These are phyloP conservation scores for Ulmus americana DNA, from an alignment of 331 rosid species.

Conservation along the genomic window DNA sequence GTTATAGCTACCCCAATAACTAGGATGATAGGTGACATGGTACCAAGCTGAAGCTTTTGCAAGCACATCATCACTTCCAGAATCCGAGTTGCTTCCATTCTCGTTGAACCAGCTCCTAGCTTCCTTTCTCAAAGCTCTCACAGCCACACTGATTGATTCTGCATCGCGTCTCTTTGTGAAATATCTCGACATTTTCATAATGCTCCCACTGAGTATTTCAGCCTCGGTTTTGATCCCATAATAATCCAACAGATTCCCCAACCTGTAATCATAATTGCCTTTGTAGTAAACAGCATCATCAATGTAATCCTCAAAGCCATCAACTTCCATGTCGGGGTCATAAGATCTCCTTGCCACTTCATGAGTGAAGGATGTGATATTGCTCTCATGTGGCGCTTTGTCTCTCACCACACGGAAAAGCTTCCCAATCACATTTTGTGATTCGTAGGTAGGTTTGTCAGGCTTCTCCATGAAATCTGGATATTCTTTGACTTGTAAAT, in stretches of 20 bases:
- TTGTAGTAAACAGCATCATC: constrained; percentile 70
- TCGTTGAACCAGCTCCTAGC: constrained; percentile 65
- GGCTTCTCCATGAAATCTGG: constrained; percentile 92
- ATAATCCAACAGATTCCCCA: constrained; percentile 78
- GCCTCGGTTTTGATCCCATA: constrained; percentile 70
- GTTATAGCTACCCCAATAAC: constrained; percentile 53
- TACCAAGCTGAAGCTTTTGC: constrained; percentile 97
- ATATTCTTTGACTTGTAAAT: constrained; percentile 53
- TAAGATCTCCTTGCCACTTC: constrained; percentile 43
- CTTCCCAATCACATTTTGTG: constrained; percentile 61
- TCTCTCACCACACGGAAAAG: constrained; percentile 64
- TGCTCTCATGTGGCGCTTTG: constrained; percentile 27
- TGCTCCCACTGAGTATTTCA: constrained; percentile 59
- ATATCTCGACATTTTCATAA: constrained; percentile 46
- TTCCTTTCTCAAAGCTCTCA: constrained; percentile 70
- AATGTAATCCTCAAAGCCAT: constrained; percentile 61
- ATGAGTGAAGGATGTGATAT: constrained; percentile 38
- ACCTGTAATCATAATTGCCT: constrained; percentile 54
- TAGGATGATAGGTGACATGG: constrained; percentile 64
- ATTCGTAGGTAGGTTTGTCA: constrained; percentile 52
- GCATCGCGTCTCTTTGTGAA: constrained; percentile 52
- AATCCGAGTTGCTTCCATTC: constrained; percentile 19
- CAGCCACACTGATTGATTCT: constrained; percentile 54
- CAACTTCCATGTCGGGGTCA: constrained; percentile 76
- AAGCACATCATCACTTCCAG: constrained; percentile 26